Base-by-base conservation (phyloP, 495 filamentous ascomycete species). In the Halenospora varia region DNA sequence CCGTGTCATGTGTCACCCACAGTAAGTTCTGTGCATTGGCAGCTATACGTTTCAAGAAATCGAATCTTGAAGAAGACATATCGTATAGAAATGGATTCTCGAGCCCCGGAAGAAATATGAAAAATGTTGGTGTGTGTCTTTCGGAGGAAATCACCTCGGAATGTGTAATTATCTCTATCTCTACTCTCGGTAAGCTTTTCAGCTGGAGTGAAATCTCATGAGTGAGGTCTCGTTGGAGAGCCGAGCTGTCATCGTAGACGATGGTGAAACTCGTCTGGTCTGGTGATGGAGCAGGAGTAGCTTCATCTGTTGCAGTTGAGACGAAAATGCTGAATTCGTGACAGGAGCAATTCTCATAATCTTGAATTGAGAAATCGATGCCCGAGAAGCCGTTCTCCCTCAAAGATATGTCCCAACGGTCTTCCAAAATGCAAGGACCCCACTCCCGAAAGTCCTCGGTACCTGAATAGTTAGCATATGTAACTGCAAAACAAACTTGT, bases 1-100 rank as follows among this genome's bases (percentile, higher is more conserved):
- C 53, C 2, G 46, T 56, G 15, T 71, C 29, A n/a, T 24, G 2
- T 1, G 61, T 51, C 17, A 64, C 48, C 61, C 61, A 64, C 19
- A 77, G 29, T n/a, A 76, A 51, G 2, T 69, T 68, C 0, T 59
- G 53, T 2, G 72, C 56, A 23, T 25, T 25, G 13, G 64, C 68
- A 35, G 82, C 60, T 1, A 76, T 70, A 3, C 61, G 56, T 23
- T 29, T 63, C 45, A 82, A 59, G 40, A 68, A 57, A 25, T 70
- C 65, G 19, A 77, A 65, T n/a, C 62, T 60, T 10, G 11, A 11
- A 1, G 13, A 1, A 2, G 26, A 11, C 25, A 44, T 15, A 11
- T n/a, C 20, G 2, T 45, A 11, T 2, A 60, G 44, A 10, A 60
- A 10, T 39, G 58, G 39, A 2, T 39, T 4, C 10, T 60, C 58